Evolutionary conservation across 352 stramenopile genomes (phyloP).

Genomic region (Phytopythium mirpurense): DNA sequence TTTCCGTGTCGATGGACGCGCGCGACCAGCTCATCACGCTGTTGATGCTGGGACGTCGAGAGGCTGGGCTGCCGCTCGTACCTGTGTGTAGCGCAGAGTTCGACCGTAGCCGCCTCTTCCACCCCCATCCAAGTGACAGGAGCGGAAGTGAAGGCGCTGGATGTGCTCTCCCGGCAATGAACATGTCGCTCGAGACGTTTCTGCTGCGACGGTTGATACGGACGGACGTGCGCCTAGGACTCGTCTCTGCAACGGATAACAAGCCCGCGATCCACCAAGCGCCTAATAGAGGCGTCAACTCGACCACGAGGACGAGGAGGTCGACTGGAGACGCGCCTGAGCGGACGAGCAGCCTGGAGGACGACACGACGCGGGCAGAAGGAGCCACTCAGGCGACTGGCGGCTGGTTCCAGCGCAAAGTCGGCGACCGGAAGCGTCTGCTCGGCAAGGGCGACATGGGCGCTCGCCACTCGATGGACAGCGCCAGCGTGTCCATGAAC

Average conservation of each 20-base stretch:
- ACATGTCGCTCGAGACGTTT: constrained; percentile 44
- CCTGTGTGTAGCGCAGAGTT: constrained; percentile 29
- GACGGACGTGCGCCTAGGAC: constrained; percentile 7
- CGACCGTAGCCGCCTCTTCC: constrained; percentile 54
- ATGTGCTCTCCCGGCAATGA: constrained; percentile 10
- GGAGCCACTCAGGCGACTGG: neutral
- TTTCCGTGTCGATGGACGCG: constrained; percentile 46
- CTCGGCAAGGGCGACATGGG: constrained; percentile 19
- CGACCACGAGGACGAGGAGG: neutral
- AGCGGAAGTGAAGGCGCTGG: constrained; percentile 9
- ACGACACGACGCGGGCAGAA: neutral
- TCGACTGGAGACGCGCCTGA: constrained; percentile 3
- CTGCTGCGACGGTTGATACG: constrained; percentile 48
- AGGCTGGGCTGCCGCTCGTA: constrained; percentile 50
- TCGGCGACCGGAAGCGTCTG: constrained; percentile 22
- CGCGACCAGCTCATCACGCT: constrained; percentile 66
- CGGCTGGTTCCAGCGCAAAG: constrained; percentile 31
- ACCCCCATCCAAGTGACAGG: constrained; percentile 36
- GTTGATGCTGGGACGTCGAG: constrained; percentile 51
- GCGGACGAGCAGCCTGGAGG: constrained; percentile 5
- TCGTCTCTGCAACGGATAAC: neutral
- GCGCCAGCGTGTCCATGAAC: constrained; percentile 40
- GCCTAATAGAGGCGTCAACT: neutral
- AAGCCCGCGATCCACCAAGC: neutral
- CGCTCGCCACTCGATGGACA: constrained; percentile 38